Conservation (phyloP, 768 basidiomycete species). For the Rhizopogon vinicolor region DNA sequence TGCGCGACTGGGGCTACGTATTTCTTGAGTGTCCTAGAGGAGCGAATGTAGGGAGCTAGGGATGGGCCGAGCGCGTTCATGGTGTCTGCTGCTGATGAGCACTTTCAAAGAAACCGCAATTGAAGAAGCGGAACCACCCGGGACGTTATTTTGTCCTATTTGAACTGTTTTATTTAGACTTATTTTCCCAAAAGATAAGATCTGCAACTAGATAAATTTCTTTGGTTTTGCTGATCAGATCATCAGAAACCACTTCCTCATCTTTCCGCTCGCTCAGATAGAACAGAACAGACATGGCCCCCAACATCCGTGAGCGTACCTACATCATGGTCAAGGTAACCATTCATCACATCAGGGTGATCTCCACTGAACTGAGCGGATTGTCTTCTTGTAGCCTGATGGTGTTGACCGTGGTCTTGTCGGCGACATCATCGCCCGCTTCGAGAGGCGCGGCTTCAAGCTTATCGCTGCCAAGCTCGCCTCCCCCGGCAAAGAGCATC, state of each 20-base stretch:
- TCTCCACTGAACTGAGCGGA: neutral
- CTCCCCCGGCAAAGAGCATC: conserved; percentile 73
- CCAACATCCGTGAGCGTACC: conserved; percentile 68
- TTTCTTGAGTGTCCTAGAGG: conserved; percentile 60
- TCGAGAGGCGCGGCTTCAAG: conserved; percentile 99
- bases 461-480: conserved; percentile 92
- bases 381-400: conserved; percentile 66
- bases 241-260: neutral
- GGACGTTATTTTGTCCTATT: conserved; percentile 40
- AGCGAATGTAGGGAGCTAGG: conserved; percentile 71
- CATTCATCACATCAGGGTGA: neutral
- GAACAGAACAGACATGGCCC: conserved; percentile 37
- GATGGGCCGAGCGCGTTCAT: conserved; percentile 61
- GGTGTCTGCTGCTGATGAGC: conserved; percentile 19
- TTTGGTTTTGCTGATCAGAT: conserved; percentile 11
- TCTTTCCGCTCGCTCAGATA: conserved; percentile 24
- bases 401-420: conserved; percentile 96
- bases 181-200: conserved; percentile 22
- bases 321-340: conserved; percentile 99
- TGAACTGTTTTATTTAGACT: conserved; percentile 22
- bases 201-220: conserved; percentile 28
- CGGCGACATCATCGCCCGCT: conserved; percentile 92
- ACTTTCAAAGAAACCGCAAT: conserved; percentile 18
- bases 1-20: conserved; percentile 74
- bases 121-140: conserved; percentile 17